Evolutionary conservation across 202 grass and related monocot genomes (phyloP).

Genomic region (Saccharum hybrid): DNA sequence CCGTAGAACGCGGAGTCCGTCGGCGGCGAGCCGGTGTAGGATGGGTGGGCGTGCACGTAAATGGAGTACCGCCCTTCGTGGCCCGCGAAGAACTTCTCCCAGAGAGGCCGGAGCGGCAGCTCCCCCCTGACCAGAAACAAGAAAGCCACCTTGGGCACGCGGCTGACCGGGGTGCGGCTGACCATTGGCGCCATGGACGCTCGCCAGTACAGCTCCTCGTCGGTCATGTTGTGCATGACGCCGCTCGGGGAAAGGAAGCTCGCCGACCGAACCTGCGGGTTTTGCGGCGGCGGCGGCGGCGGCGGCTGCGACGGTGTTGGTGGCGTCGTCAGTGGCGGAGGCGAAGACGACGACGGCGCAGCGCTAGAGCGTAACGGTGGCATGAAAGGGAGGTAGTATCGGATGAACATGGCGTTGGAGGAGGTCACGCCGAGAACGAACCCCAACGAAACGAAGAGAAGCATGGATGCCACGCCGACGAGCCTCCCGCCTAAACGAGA

Average conservation of each 20-base stretch:
- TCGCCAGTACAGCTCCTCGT: slow-evolving; percentile 51
- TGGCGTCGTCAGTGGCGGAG: background rate
- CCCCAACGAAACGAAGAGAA: slow-evolving; percentile 47
- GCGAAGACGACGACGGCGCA: background rate
- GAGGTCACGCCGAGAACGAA: slow-evolving; percentile 60
- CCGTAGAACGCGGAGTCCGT: slow-evolving; percentile 52
- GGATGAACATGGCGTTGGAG: slow-evolving; percentile 42
- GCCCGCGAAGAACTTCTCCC: slow-evolving; percentile 59
- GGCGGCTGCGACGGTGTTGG: background rate
- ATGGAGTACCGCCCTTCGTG: slow-evolving; percentile 51
- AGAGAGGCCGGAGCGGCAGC: slow-evolving; percentile 45
- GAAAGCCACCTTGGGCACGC: slow-evolving; percentile 57
- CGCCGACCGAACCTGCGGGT: background rate
- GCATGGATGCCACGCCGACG: slow-evolving; percentile 13
- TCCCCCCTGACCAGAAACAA: slow-evolving; percentile 48
- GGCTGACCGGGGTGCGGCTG: slow-evolving; percentile 23
- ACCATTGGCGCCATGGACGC: slow-evolving; percentile 49
- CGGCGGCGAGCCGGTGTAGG: slow-evolving; percentile 43
- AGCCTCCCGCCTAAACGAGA: background rate
- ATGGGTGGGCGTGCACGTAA: slow-evolving; percentile 54
- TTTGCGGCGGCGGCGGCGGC: background rate
- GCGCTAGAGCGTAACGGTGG: background rate
- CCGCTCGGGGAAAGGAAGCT: background rate
- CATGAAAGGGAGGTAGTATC: slow-evolving; percentile 20
- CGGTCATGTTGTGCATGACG: slow-evolving; percentile 52